Percentiles rank a stretch among this genome's conserved stretches.
These are phyloP conservation scores for Orobanche coerulescens DNA, from an alignment of 257 asterid species.

Conservation along the genomic window DNA sequence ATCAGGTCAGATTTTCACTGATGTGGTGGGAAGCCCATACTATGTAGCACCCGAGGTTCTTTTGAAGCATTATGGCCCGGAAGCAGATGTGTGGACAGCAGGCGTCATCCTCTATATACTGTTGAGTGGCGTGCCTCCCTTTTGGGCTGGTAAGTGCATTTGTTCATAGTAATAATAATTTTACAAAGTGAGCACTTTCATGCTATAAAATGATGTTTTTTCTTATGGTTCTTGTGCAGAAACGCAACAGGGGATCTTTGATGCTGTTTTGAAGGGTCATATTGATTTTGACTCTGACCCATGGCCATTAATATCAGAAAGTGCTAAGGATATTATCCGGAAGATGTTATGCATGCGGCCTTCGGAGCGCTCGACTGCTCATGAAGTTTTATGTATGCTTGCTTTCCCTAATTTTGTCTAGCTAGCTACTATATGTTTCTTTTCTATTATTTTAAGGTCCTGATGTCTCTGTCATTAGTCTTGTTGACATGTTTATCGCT, in stretches of 20 bases:
- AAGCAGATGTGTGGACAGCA: slow-evolving; percentile 98
- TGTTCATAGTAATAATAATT: background rate
- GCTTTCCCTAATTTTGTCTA: background rate
- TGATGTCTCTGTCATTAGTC: slow-evolving; percentile 1
- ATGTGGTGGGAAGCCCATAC: slow-evolving; percentile 97
- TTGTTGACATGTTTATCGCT: background rate
- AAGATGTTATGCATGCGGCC: slow-evolving; percentile 67
- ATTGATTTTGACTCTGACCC: slow-evolving; percentile 41
- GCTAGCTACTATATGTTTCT: slow-evolving; percentile 1
- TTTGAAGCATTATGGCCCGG: slow-evolving; percentile 45
- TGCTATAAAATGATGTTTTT: slow-evolving; percentile 16
- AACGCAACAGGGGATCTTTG: slow-evolving; percentile 36
- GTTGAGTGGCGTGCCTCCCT: slow-evolving; percentile 95
- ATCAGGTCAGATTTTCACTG: slow-evolving; percentile 84
- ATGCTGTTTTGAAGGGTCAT: slow-evolving; percentile 34
- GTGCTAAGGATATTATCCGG: slow-evolving; percentile 36
- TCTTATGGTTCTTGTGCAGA: slow-evolving; percentile 36
- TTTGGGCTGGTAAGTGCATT: slow-evolving; percentile 82
- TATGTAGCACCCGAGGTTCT: slow-evolving; percentile 90
- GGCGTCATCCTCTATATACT: slow-evolving; percentile 89
- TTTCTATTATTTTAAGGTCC: background rate
- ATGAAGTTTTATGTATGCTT: slow-evolving; percentile 74
- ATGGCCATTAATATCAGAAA: slow-evolving; percentile 39
- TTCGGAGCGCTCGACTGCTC: slow-evolving; percentile 74
- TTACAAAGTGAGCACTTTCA: background rate